Evolutionary conservation across 139 green algal genomes (phyloP), one percentile per base, ranked within the genome.

Genomic region (Chlorella sp.): DNA sequence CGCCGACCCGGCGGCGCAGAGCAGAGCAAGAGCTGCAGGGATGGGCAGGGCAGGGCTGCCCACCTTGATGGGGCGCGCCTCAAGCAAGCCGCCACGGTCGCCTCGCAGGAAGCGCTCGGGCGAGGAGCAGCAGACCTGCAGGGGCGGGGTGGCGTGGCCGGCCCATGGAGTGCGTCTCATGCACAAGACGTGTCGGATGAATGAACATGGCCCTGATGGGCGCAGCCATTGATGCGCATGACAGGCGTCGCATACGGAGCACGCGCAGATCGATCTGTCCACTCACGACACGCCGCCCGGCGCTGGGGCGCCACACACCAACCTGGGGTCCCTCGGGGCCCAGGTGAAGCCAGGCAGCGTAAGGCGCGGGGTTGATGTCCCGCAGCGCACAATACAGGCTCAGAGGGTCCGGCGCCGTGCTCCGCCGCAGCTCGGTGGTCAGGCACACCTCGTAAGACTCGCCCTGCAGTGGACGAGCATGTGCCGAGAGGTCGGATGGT

Each of bases 31-130:
- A 58, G 48, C 17, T 58, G 48, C 48, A n/a, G 48, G 21, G 48
- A 58, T 58, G 17, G 48, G 21, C 17, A 58, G 48, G 48, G n/a
- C n/a, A n/a, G n/a, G n/a, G n/a, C n/a, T n/a, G n/a, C n/a, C n/a
- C n/a, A n/a, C 90, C 82, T 99, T 99, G 90, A 99, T 99, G 55
- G 96, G 96, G 38, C 94, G 93, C 8, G 96, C 95, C 87, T 99
- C 95, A 73, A 99, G 80, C 61, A 82, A 33, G 1, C 95, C 91
- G 12, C 83, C 80, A 5, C 85, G 80, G 36, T 83, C 84, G 29
- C 85, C 85, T 1, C 84, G 73, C 76, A 99, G 81, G 81, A 99
- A 99, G n/a, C 96, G 84, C 84, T 99, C 96, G 0, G 96, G 96
- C 1, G 91, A 97, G 41, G 91, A 98, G 87, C 96, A 99, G 79